A percentile compares a stretch with the other conserved stretches of the same genome.
These are phyloP conservation scores for Proliferodiscus dingleyae DNA, from an alignment of 2,329 filamentous ascomycete species.

Conservation along the genomic window DNA sequence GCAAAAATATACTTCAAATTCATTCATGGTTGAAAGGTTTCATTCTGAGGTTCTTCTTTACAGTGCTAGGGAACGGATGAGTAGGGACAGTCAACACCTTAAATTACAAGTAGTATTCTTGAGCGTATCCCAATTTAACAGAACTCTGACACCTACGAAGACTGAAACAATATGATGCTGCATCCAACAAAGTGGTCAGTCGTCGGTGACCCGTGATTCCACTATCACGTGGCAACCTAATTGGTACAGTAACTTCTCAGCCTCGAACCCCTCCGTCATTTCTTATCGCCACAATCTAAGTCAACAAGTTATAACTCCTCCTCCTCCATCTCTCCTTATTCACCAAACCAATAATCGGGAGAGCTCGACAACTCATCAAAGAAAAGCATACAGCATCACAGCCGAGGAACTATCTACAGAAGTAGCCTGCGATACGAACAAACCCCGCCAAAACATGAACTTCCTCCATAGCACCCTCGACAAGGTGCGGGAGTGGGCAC, in stretches of 20 bases:
- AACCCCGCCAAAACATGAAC: slow-evolving; percentile 58
- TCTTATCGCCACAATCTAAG: neutral
- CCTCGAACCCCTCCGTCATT: neutral
- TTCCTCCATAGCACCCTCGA: slow-evolving; percentile 90
- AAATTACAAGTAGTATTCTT: no score
- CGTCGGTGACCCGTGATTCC: neutral
- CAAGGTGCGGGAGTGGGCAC: slow-evolving; percentile 86
- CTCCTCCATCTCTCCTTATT: neutral
- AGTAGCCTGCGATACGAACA: neutral
- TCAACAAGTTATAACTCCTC: neutral
- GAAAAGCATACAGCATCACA: neutral
- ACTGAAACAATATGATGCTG: no score
- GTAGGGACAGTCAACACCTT: no score
- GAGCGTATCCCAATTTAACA: no score
- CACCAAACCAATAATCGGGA: no score
- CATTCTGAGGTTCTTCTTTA: no score
- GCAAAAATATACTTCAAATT: no score
- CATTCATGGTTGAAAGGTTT: no score
- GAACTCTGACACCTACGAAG: no score
- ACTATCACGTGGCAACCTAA: neutral
- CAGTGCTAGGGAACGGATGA: no score
- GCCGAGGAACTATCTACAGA: neutral
- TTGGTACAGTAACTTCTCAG: neutral
- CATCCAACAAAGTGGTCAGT: no score
- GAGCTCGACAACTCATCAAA: neutral